Conservation (phyloP, 2,329 filamentous ascomycete genomes). For the Bipolaris oryzae region DNA sequence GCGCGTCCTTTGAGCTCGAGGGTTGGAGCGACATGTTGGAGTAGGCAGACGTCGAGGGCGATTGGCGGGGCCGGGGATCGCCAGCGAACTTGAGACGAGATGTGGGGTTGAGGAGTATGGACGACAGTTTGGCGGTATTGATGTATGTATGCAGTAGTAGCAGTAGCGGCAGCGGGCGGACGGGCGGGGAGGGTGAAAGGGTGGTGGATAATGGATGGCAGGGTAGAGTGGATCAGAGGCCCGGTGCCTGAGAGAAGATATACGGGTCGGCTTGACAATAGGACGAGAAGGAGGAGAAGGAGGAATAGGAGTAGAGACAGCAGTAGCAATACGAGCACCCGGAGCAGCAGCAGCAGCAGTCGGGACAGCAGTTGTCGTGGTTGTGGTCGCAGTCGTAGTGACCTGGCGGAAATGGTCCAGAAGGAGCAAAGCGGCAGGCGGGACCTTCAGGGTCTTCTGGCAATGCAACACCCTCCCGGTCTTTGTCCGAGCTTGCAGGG, state of each 20-base stretch:
- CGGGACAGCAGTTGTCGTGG: not conserved
- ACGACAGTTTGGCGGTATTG: constrained; percentile 96
- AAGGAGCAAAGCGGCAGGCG: constrained; percentile 9
- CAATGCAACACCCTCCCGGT: constrained; percentile 36
- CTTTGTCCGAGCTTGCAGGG: constrained; percentile 30
- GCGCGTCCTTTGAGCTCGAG: constrained; percentile 60
- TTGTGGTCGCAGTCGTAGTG: not conserved
- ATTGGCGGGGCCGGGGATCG: constrained; percentile 63
- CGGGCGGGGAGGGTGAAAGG: not conserved
- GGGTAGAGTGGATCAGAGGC: constrained; percentile 3
- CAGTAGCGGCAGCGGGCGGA: constrained; percentile 1
- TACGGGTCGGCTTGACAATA: not conserved
- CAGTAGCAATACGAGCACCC: not conserved
- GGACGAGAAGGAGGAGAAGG: not conserved
- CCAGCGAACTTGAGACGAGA: constrained; percentile 80
- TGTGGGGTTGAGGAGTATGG: constrained; percentile 85
- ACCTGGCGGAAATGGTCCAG: constrained; percentile 5
- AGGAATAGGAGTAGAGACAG: not conserved
- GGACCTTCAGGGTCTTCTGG: constrained; percentile 37
- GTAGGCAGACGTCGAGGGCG: constrained; percentile 31
- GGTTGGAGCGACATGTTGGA: constrained; percentile 44
- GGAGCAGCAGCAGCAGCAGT: constrained; percentile 1
- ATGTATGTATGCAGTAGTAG: not conserved
- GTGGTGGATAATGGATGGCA: not conserved
- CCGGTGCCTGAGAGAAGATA: constrained; percentile 4